Evolutionary conservation across 345 rosid genomes (phyloP).

Genomic region (Theobroma cacao): DNA sequence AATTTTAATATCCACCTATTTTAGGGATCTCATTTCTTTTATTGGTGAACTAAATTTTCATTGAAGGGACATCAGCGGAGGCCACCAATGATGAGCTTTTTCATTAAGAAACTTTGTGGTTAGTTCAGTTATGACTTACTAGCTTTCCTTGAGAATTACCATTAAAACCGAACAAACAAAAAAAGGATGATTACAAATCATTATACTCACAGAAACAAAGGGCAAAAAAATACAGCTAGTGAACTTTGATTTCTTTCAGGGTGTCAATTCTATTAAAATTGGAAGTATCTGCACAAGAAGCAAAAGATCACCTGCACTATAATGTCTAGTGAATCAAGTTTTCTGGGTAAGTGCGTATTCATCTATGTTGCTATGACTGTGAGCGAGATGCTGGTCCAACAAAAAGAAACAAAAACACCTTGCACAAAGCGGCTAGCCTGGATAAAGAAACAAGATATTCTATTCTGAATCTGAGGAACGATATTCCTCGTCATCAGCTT

Average conservation of each 20-base stretch:
- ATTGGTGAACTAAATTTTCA: background rate
- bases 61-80: background rate
- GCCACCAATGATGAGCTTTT: background rate
- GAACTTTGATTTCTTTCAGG: background rate
- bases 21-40: background rate
- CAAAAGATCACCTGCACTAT: background rate
- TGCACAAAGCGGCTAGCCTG: background rate
- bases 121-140: no score
- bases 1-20: background rate
- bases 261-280: background rate
- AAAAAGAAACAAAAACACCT: background rate
- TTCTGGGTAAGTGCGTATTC: background rate
- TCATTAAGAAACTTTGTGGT: no score
- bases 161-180: background rate
- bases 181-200: background rate
- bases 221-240: no score
- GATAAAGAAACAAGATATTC: background rate
- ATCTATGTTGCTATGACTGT: background rate
- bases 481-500: constrained; percentile 1
- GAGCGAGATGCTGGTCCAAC: background rate
- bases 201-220: background rate
- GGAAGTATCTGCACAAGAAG: background rate
- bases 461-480: constrained; percentile 1
- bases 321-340: background rate
- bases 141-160: background rate